Evolutionary conservation across 2,329 filamentous ascomycete genomes (phyloP).

Genomic region (Ceratocystis alfenasii): DNA sequence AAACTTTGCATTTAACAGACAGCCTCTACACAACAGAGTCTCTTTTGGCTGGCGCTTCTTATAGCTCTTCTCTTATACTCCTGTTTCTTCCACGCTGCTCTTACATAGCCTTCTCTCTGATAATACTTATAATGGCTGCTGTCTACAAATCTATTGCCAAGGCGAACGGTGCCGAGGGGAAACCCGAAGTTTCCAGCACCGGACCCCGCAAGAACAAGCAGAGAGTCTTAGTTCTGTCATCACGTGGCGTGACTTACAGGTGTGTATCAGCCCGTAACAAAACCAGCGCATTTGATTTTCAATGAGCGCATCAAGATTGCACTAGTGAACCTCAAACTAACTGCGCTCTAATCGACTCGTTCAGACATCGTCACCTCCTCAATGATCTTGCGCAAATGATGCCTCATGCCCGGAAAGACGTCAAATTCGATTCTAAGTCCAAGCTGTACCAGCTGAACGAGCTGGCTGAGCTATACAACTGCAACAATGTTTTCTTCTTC

Average conservation of each 20-base stretch:
- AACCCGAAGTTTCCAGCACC: slow-evolving; percentile 34
- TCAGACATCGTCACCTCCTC: slow-evolving; percentile 81
- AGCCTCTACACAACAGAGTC: not conserved
- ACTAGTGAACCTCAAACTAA: not conserved
- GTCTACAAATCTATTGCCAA: slow-evolving; percentile 67
- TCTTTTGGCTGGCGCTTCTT: not conserved
- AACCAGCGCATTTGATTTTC: too few relatives aligned
- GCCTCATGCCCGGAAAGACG: slow-evolving; percentile 85
- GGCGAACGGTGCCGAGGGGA: slow-evolving; percentile 38
- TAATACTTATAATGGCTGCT: slow-evolving; percentile 46
- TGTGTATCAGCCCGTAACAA: slow-evolving; percentile 28
- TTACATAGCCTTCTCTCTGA: not conserved
- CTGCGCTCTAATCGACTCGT: not conserved
- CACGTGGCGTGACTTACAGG: slow-evolving; percentile 82
- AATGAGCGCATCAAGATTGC: too few relatives aligned
- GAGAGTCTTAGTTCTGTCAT: slow-evolving; percentile 80
- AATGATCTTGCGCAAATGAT: slow-evolving; percentile 81
- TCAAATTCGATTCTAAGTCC: slow-evolving; percentile 92
- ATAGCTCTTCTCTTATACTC: slow-evolving; percentile 20
- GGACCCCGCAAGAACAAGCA: slow-evolving; percentile 53
- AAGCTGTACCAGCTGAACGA: slow-evolving; percentile 75
- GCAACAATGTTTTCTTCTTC: slow-evolving; percentile 90
- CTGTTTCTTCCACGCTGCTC: not conserved
- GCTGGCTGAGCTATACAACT: slow-evolving; percentile 66
- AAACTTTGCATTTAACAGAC: not conserved